Conservation (phyloP, 345 rosid genomes). For the Salix udensis region DNA sequence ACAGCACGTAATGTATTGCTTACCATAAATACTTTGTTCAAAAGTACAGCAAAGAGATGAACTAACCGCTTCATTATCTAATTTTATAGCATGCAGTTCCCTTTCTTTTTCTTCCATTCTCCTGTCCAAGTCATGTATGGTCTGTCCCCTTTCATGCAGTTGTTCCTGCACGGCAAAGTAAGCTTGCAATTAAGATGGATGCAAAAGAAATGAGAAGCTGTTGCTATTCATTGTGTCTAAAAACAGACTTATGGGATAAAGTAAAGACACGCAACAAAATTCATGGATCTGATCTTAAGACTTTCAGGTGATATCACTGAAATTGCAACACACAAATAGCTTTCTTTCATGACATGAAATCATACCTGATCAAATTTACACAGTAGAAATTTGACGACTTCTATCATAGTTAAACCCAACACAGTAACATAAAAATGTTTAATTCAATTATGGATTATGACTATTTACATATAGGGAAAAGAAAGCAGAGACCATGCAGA, state of each 20-base stretch:
- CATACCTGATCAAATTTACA: neutral
- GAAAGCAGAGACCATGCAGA: neutral
- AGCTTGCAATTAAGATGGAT: neutral
- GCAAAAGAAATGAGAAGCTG: neutral
- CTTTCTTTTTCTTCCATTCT: constrained; percentile 80
- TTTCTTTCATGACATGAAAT: neutral
- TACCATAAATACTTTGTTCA: neutral
- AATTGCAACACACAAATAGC: neutral
- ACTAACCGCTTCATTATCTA: constrained; percentile 85
- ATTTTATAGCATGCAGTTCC: constrained; percentile 77
- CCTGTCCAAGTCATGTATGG: constrained; percentile 64
- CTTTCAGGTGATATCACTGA: neutral
- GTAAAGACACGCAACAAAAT: neutral
- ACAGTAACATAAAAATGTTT: neutral
- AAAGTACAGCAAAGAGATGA: constrained; percentile 5
- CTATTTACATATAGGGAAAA: neutral
- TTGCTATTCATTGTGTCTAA: neutral
- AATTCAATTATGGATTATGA: neutral
- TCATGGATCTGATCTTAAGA: neutral
- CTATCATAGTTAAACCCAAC: neutral
- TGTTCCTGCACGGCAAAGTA: constrained; percentile 56
- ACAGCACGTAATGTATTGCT: constrained; percentile 4
- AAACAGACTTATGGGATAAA: neutral
- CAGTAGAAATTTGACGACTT: neutral
- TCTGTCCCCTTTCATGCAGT: constrained; percentile 60